Base-by-base conservation (phyloP, 768 basidiomycete genomes). In the Pleurotus tuoliensis region DNA sequence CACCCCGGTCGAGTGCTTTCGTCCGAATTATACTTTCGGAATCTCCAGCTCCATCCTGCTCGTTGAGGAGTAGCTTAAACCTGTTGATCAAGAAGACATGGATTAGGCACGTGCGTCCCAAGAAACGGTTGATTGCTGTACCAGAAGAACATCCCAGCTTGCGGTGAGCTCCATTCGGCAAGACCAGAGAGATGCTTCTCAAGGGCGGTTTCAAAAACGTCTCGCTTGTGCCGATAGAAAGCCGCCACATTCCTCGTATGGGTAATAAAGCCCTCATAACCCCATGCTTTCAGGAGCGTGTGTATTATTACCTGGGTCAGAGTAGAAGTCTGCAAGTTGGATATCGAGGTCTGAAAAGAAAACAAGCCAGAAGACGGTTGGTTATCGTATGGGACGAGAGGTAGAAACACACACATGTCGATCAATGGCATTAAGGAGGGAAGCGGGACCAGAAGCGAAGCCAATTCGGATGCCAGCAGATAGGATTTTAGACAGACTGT, bases 141-240 rank as follows among this genome's bases (percentile, higher is more conserved):
- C 89, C 91, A 95, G 68, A 92, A 85, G 76, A 96, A 95, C 90
- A 95, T 90, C 60, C 91, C 90, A 20, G 89, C 83, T 62, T 86
- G 84, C 7, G 90, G 91, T 0, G 75, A 69, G 54, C 66, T 73
- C 87, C 87, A 89, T 68, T 87, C 83, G 15, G 85, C 92, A 30
- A 95, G 74, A 2, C 85, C 92, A 48, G 75, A 72, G n/a, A 97
- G 81, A 68, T 96, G 82, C 64, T 80, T 82, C 64, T 81, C 76
- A 76, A 94, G 84, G 48, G 88, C 86, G 1, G 66, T 68, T 68
- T 92, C 88, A 67, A 97, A 96, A 18, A 85, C 75, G 62, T 92
- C 86, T 56, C 92, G 77, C 71, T 87, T 90, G 61, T 69, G 69
- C 61, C 78, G 78, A 71, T 93, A 92, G 69, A 92, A 92, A 15